A percentile compares a stretch with the other conserved stretches of the same genome.
These are phyloP conservation scores for Mortierella sp. DNA, from an alignment of 371 early-diverging fungal species.

Conservation along the genomic window DNA sequence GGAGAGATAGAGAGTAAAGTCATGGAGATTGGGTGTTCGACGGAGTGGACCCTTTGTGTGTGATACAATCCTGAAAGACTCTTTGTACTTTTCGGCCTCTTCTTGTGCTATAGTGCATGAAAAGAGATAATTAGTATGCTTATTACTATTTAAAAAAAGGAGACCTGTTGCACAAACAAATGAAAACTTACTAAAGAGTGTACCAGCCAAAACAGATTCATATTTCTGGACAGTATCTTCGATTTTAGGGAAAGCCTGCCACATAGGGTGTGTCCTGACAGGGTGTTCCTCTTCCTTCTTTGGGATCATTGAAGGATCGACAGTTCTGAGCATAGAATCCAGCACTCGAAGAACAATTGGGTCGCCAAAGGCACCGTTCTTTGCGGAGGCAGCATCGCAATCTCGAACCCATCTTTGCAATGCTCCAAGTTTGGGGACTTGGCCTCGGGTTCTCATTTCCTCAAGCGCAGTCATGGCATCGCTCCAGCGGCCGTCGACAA, in stretches of 20 bases:
- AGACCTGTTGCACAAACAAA: not conserved
- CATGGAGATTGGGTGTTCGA: slow-evolving; percentile 64
- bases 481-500: slow-evolving; percentile 63
- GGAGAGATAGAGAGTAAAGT: slow-evolving; percentile 64
- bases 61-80: slow-evolving; percentile 59
- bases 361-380: slow-evolving; percentile 57
- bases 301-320: slow-evolving; percentile 62
- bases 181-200: slow-evolving; percentile 42
- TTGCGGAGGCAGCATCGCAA: slow-evolving; percentile 67
- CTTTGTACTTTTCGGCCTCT: slow-evolving; percentile 45
- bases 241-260: slow-evolving; percentile 47
- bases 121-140: not conserved
- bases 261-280: slow-evolving; percentile 54
- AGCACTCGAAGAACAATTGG: slow-evolving; percentile 62
- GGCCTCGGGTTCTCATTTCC: slow-evolving; percentile 60
- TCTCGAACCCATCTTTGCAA: slow-evolving; percentile 71
- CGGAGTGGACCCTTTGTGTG: slow-evolving; percentile 63
- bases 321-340: slow-evolving; percentile 65
- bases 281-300: slow-evolving; percentile 44
- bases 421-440: slow-evolving; percentile 63
- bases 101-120: slow-evolving; percentile 34
- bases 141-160: not conserved
- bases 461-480: slow-evolving; percentile 62
- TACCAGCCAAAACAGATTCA: slow-evolving; percentile 39
- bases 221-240: slow-evolving; percentile 46